Evolutionary conservation across 2,329 filamentous ascomycete species (phyloP).

Genomic region (Tolypocladium endophyticum): DNA sequence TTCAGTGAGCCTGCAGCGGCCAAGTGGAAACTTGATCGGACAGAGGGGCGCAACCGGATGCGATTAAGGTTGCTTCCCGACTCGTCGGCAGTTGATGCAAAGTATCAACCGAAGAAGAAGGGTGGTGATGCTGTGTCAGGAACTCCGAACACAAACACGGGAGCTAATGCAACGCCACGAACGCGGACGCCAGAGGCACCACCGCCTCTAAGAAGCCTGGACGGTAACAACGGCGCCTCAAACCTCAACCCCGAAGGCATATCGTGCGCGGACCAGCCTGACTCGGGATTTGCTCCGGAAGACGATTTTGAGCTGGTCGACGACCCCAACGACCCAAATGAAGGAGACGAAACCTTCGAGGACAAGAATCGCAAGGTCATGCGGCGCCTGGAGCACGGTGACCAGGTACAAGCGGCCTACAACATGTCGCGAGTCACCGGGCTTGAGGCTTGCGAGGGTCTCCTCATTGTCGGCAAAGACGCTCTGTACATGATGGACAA

Average conservation of each 20-base stretch:
- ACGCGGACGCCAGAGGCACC: slow-evolving; percentile 6
- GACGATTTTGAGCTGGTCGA: slow-evolving; percentile 96
- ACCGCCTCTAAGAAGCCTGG: slow-evolving; percentile 9
- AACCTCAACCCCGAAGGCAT: slow-evolving; percentile 14
- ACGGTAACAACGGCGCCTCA: slow-evolving; percentile 8
- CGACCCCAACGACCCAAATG: slow-evolving; percentile 75
- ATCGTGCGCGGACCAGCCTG: slow-evolving; percentile 9
- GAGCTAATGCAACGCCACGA: slow-evolving; percentile 10
- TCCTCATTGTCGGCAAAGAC: slow-evolving; percentile 86
- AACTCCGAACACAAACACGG: slow-evolving; percentile 22
- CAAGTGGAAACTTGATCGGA: slow-evolving; percentile 92
- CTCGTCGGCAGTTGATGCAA: slow-evolving; percentile 52
- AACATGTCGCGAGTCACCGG: slow-evolving; percentile 93
- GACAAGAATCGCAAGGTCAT: slow-evolving; percentile 98
- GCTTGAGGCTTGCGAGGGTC: slow-evolving; percentile 84
- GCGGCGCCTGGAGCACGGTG: slow-evolving; percentile 80
- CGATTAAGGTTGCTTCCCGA: slow-evolving; percentile 79
- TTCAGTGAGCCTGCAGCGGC: slow-evolving; percentile 53
- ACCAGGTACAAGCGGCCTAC: slow-evolving; percentile 86
- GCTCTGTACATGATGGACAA: slow-evolving; percentile 92
- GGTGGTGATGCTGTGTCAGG: slow-evolving; percentile 31
- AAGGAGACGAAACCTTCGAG: slow-evolving; percentile 68
- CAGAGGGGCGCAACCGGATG: slow-evolving; percentile 93
- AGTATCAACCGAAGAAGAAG: slow-evolving; percentile 78
- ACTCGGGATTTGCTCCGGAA: slow-evolving; percentile 39